Evolutionary conservation across 164 flowering plant species (phyloP), one percentile per base, ranked within the genome.

Genomic region (Kingdonia uniflora): DNA sequence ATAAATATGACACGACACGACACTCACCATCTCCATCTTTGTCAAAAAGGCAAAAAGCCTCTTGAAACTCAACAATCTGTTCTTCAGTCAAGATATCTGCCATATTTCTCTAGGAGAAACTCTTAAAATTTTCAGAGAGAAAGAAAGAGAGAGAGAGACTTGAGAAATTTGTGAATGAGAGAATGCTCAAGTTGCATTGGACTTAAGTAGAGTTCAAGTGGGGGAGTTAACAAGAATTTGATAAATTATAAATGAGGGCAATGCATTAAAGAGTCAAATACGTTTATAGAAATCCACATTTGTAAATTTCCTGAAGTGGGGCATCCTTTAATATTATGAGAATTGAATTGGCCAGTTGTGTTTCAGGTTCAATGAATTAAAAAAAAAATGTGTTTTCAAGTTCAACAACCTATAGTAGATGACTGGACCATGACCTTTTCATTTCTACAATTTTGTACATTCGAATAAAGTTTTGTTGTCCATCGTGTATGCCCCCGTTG

Each of bases 21-120:
- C n/a, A n/a, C 47, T 1, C 33, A 77, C 82, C 82, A 60, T 76
- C 80, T 42, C 80, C 78, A 71, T 76, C 80, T 45, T 56, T 71
- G 58, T 76, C 82, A 50, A 78, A 61, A 5, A 78, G 56, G 52
- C 72, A 59, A 51, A 78, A 78, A 1, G 76, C 82, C 62, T 78
- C 82, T 44, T 67, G 64, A 52, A 75, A 75, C 64, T 75, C 76
- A 37, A 44, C 50, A 60, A 75, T 68, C 58, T 68, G 76, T 25
- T 70, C 64, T 26, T 63, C 70, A 52, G 56, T 52, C 50, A 68
- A 24, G 11, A 67, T 62, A 21, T 70, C 76, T 44, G 62, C 67
- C 69, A 60, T 65, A 11, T 17, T 48, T 19, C 12, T 11, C 5
- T 53, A 4, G 19, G 17, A 16, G 19, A 29, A 48, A 22, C 1